Evolutionary conservation across 2,329 filamentous ascomycete genomes (phyloP), one percentile per base, ranked within the genome.

Genomic region (Aspergillus nomiae): DNA sequence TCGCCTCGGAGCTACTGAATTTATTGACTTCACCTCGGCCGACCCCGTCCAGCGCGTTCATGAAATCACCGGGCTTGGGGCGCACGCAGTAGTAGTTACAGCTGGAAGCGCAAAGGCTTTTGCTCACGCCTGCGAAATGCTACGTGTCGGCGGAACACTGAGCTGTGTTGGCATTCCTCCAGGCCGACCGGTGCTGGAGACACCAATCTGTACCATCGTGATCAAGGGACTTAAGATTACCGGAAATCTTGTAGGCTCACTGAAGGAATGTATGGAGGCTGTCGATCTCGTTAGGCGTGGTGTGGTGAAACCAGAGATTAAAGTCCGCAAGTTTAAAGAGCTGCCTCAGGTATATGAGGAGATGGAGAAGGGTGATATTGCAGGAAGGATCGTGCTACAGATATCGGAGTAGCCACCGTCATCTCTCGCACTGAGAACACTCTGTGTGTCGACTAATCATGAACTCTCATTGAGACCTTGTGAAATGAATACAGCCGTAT

Each of bases 211-310:
- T 32, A 76, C 76, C 0, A 82, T 83, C 59, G 78, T 82, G 30
- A 82, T 83, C 67, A 81, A 78, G 67, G 79, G 81, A 1, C 63
- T 83, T 34, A 77, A 69, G 58, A 78, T 82, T 53, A 76, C 74
- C 3, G 80, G 80, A 1, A 83, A 81, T 56, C 68, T 83, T 43
- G 76, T 82, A 5, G 80, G 80, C 0, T 81, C 76, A 6, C 65
- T 82, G 65, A 79, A 78, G 63, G 81, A 83, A 64, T 82, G 80
- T 50, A 73, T 82, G 68, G 81, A 82, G 62, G 81, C 80, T 0
- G 79, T 82, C 24, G 78, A 82, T 38, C 65, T 81, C 61, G 80
- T 82, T 1, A 69, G 77, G 43, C 71, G 70, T 3, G 80, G 80
- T 0, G 65, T 79, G 28, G 78, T 83, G 8, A 81, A 77, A 56